Conservation (phyloP, 163 green algal species). For the Trebouxia gelatinosa region DNA sequence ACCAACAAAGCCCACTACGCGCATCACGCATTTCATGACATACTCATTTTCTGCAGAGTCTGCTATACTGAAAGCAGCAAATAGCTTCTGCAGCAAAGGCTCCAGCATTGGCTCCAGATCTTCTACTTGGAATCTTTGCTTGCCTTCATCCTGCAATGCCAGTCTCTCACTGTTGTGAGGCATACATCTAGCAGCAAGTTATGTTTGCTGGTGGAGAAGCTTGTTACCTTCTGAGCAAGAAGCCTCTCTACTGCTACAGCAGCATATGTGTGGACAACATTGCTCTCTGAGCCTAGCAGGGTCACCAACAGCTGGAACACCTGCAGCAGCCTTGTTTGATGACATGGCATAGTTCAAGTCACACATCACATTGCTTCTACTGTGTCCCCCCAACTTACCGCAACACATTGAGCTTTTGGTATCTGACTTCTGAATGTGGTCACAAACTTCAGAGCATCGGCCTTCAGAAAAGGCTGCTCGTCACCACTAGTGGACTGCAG, state of each 20-base stretch:
- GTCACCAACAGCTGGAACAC: constrained; percentile 72
- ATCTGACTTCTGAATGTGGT: constrained; percentile 89
- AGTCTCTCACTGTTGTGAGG: no score
- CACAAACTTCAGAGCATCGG: constrained; percentile 94
- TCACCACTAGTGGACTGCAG: constrained; percentile 40
- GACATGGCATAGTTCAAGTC: no score
- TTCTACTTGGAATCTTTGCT: constrained; percentile 55
- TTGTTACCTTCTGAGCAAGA: constrained; percentile 61
- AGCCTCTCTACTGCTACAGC: constrained; percentile 88
- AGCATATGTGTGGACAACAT: constrained; percentile 98
- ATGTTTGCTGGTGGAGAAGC: background rate
- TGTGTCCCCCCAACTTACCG: no score
- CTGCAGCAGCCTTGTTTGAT: no score
- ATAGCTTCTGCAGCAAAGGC: constrained; percentile 79
- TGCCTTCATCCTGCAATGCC: constrained; percentile 35
- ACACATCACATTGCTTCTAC: no score
- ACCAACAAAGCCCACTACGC: constrained; percentile 80
- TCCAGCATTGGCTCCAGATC: constrained; percentile 72
- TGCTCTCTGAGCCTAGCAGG: constrained; percentile 70
- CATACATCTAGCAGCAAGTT: no score
- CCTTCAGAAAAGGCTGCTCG: constrained; percentile 84
- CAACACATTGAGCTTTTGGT: constrained; percentile 30
- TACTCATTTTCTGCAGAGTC: constrained; percentile 97
- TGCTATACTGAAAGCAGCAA: constrained; percentile 71
- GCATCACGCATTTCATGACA: constrained; percentile 91